Conservation (phyloP, 495 filamentous ascomycete genomes). For the Penicillium cataractarum region DNA sequence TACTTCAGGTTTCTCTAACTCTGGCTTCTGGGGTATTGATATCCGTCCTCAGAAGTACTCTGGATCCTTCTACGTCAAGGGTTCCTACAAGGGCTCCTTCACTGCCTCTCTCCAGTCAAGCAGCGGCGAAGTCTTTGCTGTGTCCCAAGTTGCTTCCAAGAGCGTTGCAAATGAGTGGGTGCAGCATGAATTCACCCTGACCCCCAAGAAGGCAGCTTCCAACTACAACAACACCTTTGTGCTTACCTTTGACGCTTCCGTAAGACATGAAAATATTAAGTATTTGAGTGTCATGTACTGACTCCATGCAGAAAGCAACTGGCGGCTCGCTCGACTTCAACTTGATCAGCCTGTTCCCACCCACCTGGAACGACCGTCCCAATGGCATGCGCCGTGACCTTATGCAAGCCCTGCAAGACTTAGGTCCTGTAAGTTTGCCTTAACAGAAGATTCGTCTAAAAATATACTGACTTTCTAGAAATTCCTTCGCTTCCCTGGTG, state of each 20-base stretch:
- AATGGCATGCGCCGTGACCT: constrained; percentile 67
- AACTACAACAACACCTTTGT: constrained; percentile 67
- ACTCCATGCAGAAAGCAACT: constrained; percentile 35
- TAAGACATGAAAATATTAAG: constrained; percentile 14
- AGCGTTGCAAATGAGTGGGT: constrained; percentile 32
- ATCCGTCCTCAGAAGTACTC: constrained; percentile 55
- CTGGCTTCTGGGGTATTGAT: constrained; percentile 67
- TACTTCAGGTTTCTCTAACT: constrained; percentile 58
- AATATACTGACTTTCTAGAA: constrained; percentile 37
- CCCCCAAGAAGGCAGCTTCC: constrained; percentile 46
- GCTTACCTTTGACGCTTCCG: constrained; percentile 58
- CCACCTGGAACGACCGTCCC: constrained; percentile 58
- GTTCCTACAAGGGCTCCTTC: constrained; percentile 37
- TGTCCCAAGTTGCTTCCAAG: constrained; percentile 29
- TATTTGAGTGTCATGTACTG: neutral
- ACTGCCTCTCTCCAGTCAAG: constrained; percentile 35
- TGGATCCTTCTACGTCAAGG: constrained; percentile 62
- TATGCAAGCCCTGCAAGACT: constrained; percentile 57
- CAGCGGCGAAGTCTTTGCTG: constrained; percentile 37
- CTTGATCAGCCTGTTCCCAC: constrained; percentile 69
- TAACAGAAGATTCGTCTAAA: too few species aligned
- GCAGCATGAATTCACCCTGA: constrained; percentile 42
- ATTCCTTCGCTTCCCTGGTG: constrained; percentile 67
- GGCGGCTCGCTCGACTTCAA: constrained; percentile 63
- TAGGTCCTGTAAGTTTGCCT: constrained; percentile 37